Conservation (phyloP, 768 basidiomycete genomes). For the Tylopilus felleus region DNA sequence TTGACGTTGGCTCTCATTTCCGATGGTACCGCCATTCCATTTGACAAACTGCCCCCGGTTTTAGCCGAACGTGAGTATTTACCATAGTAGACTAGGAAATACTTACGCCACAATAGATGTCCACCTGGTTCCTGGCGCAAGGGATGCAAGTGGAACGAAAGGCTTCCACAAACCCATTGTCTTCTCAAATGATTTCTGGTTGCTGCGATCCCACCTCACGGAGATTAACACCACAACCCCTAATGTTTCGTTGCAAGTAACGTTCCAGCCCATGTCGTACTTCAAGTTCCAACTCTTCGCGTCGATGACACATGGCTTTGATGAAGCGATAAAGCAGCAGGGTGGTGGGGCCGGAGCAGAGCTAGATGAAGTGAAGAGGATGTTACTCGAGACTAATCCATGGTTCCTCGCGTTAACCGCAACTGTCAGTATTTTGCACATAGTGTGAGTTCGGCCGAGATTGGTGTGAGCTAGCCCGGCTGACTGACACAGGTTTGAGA, state of each 20-base stretch:
- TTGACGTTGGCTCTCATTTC: conserved; percentile 84
- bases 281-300: conserved; percentile 87
- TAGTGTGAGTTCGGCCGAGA: conserved; percentile 54
- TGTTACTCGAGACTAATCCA: conserved; percentile 86
- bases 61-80: conserved; percentile 55
- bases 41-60: conserved; percentile 54
- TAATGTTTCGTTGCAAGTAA: conserved; percentile 73
- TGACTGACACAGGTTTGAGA: conserved; percentile 66
- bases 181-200: conserved; percentile 96
- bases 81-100: not conserved
- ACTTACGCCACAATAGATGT: conserved; percentile 48
- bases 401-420: conserved; percentile 85
- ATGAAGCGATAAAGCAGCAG: conserved; percentile 79
- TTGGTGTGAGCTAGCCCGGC: conserved; percentile 4
- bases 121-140: conserved; percentile 52
- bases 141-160: conserved; percentile 62
- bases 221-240: conserved; percentile 86
- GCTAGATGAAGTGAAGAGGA: conserved; percentile 93
- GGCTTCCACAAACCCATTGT: conserved; percentile 84
- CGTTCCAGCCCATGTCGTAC: conserved; percentile 81
- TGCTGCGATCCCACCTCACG: conserved; percentile 72
- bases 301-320: conserved; percentile 81
- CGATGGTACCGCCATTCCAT: conserved; percentile 55
- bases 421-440: conserved; percentile 82
- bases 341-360: conserved; percentile 62